These are phyloP conservation scores for Pichia sp. DNA, from an alignment of 1,139 yeast genomes.

Conservation along the genomic window DNA sequence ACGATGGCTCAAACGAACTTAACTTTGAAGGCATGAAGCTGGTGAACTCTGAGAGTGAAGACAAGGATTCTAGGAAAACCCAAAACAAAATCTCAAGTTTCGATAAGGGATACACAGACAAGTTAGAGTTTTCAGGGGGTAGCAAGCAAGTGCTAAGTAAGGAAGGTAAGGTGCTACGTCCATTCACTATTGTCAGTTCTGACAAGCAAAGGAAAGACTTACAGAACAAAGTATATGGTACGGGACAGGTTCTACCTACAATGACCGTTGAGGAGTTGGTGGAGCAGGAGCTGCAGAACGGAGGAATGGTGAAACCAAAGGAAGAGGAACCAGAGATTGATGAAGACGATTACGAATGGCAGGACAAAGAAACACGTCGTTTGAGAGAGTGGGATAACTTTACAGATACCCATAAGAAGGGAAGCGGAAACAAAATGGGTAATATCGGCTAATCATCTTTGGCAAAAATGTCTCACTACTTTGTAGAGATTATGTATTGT, in stretches of 20 bases:
- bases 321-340: constrained; percentile 45
- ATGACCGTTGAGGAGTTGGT: constrained; percentile 92
- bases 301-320: constrained; percentile 62
- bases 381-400: constrained; percentile 91
- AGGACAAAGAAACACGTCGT: constrained; percentile 55
- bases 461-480: no score
- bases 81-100: constrained; percentile 18
- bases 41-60: constrained; percentile 22
- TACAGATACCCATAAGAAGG: constrained; percentile 79
- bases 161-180: constrained; percentile 75
- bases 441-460: no score
- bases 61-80: constrained; percentile 13
- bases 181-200: constrained; percentile 65
- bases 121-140: constrained; percentile 29
- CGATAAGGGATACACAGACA: constrained; percentile 28
- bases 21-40: constrained; percentile 35
- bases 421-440: constrained; percentile 78
- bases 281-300: constrained; percentile 79
- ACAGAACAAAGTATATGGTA: constrained; percentile 69
- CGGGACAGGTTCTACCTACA: constrained; percentile 90
- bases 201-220: constrained; percentile 45
- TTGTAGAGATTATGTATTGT: no score
- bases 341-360: constrained; percentile 46
- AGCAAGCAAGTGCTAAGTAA: constrained; percentile 45
- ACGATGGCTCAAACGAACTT: neutral